These are phyloP conservation scores for Lachnellula arida DNA, from an alignment of 2,329 filamentous ascomycete species.

Conservation along the genomic window DNA sequence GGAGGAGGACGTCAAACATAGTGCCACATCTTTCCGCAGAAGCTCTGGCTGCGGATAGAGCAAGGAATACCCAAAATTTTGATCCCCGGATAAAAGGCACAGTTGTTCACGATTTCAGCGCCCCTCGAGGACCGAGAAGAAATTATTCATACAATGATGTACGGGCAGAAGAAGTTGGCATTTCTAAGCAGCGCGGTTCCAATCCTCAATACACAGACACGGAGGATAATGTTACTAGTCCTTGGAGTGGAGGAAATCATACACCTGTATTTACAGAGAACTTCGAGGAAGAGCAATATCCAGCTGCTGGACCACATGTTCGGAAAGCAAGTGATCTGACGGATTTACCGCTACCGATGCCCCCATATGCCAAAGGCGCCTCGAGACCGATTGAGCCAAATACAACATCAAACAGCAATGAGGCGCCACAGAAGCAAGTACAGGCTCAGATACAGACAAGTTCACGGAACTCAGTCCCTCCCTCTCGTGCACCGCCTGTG, in stretches of 20 bases:
- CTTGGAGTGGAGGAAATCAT: slow-evolving; percentile 37
- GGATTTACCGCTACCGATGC: slow-evolving; percentile 29
- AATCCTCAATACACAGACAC: slow-evolving; percentile 13
- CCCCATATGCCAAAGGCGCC: slow-evolving; percentile 27
- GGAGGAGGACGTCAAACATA: slow-evolving; percentile 30
- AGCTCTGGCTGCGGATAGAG: slow-evolving; percentile 18
- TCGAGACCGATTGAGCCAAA: slow-evolving; percentile 18
- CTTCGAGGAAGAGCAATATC: slow-evolving; percentile 45
- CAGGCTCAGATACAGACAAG: slow-evolving; percentile 12
- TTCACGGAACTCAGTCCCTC: slow-evolving; percentile 11
- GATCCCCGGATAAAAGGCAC: slow-evolving; percentile 62
- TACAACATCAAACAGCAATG: slow-evolving; percentile 15
- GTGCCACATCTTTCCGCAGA: slow-evolving; percentile 26
- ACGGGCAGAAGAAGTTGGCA: slow-evolving; percentile 9
- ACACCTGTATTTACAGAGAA: slow-evolving; percentile 52
- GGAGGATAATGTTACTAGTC: slow-evolving; percentile 19
- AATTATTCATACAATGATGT: slow-evolving; percentile 32
- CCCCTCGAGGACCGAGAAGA: slow-evolving; percentile 46
- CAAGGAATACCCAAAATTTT: slow-evolving; percentile 38
- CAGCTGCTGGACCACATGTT: slow-evolving; percentile 32
- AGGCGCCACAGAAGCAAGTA: slow-evolving; percentile 17
- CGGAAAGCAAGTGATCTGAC: slow-evolving; percentile 30
- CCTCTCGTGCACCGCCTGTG: slow-evolving; percentile 16
- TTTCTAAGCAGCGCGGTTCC: slow-evolving; percentile 16
- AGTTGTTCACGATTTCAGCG: slow-evolving; percentile 61